Conservation (phyloP, 495 filamentous ascomycete genomes). For the Rostrohypoxylon terebratum region DNA sequence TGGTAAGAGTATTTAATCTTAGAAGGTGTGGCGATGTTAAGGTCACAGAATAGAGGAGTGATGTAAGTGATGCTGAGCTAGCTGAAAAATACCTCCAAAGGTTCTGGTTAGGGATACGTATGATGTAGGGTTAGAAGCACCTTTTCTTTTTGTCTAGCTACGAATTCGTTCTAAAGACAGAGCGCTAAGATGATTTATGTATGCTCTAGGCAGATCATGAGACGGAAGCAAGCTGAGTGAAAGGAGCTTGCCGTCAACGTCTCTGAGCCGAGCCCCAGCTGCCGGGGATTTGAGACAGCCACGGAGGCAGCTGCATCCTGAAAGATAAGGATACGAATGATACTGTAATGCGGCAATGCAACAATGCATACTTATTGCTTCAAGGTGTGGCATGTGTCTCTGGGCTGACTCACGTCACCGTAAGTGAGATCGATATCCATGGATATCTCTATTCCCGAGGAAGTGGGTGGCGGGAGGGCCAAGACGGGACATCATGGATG, state of each 20-base stretch:
- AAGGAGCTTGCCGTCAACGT: slow-evolving; percentile 9
- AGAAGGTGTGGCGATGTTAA: neutral
- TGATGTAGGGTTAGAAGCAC: neutral
- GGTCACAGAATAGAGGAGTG: neutral
- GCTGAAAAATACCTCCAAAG: slow-evolving; percentile 4
- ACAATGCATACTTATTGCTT: no score
- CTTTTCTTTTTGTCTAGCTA: neutral
- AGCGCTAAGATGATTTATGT: slow-evolving; percentile 13
- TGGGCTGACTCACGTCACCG: slow-evolving; percentile 21
- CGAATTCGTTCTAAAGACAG: neutral
- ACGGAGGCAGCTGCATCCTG: slow-evolving; percentile 20
- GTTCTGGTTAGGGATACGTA: slow-evolving; percentile 8
- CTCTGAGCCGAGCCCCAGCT: slow-evolving; percentile 4
- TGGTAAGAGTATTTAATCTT: neutral
- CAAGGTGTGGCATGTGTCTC: slow-evolving; percentile 3
- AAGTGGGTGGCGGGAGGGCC: neutral
- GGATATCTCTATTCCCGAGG: slow-evolving; percentile 17
- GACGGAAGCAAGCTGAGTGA: slow-evolving; percentile 1
- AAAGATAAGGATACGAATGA: slow-evolving; percentile 8
- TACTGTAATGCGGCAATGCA: neutral
- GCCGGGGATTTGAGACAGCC: slow-evolving; percentile 16
- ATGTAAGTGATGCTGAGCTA: slow-evolving; percentile 7
- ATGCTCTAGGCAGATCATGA: slow-evolving; percentile 6
- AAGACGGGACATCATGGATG: neutral
- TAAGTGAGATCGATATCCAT: slow-evolving; percentile 8